Conservation (phyloP, 225 moss, liverwort and hornwort species). For the Pleurozium schreberi region DNA sequence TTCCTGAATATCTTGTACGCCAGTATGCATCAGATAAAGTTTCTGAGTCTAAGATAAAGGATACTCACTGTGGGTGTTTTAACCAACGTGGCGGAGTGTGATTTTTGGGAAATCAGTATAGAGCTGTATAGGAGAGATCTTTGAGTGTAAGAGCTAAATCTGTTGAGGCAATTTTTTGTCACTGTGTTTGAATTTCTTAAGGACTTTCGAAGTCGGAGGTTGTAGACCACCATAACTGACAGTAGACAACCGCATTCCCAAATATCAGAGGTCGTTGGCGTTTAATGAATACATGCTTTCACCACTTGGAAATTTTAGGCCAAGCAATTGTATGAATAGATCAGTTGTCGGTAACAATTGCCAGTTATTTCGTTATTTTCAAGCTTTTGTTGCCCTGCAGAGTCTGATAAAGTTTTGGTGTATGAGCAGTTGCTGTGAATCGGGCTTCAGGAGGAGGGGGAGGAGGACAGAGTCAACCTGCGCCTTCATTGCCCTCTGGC, state of each 20-base stretch:
- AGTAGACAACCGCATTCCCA: not conserved
- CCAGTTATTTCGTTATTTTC: not conserved
- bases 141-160: not conserved
- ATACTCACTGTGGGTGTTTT: not conserved
- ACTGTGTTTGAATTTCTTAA: not conserved
- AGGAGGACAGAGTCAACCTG: constrained; percentile 11
- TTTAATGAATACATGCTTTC: not conserved
- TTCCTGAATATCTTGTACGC: not conserved
- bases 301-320: not conserved
- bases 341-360: not conserved
- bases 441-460: constrained; percentile 5
- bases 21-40: not conserved
- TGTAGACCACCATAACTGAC: not conserved
- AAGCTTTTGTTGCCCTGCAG: not conserved
- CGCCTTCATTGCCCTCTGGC: constrained; percentile 27
- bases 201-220: not conserved
- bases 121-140: not conserved
- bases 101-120: not conserved
- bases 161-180: not conserved
- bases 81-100: not conserved
- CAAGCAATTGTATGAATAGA: not conserved
- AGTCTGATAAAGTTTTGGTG: not conserved
- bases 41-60: not conserved
- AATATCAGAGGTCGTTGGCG: not conserved
- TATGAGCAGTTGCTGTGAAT: constrained; percentile 4